These are phyloP conservation scores for Moniliophthora roreri DNA, from an alignment of 1,284 basidiomycete species.

Conservation along the genomic window DNA sequence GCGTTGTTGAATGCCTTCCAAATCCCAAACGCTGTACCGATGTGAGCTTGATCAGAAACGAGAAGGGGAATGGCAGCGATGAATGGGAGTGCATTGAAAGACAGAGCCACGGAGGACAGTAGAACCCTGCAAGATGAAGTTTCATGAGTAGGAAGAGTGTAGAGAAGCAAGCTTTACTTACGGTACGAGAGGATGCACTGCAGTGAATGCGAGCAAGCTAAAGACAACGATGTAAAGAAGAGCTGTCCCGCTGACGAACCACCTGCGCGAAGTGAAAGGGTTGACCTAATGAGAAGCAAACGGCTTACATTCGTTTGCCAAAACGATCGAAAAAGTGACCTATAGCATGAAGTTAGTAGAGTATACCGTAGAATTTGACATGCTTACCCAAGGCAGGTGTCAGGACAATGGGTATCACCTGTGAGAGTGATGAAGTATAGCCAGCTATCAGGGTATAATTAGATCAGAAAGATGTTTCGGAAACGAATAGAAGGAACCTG, in stretches of 20 bases:
- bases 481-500: no score
- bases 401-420: constrained; percentile 7
- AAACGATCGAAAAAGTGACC: constrained; percentile 12
- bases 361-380: background rate
- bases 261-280: no score
- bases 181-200: constrained; percentile 11
- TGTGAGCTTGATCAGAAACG: constrained; percentile 6
- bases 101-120: constrained; percentile 8
- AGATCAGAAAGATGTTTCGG: no score
- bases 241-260: constrained; percentile 9
- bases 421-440: no score
- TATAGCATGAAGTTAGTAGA: background rate
- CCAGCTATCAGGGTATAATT: no score
- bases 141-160: no score
- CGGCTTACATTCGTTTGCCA: constrained; percentile 11
- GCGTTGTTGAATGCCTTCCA: constrained; percentile 16
- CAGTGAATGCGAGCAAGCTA: constrained; percentile 7
- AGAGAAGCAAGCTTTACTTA: background rate
- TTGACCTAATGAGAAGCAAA: no score
- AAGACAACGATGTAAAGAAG: constrained; percentile 9
- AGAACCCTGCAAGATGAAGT: constrained; percentile 2
- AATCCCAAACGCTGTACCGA: constrained; percentile 13
- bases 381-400: constrained; percentile 1
- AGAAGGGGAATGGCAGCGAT: constrained; percentile 11
- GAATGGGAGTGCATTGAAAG: constrained; percentile 13